A percentile compares a stretch with the other conserved stretches of the same genome.
These are phyloP conservation scores for Xylariaceae sp. DNA, from an alignment of 2,329 filamentous ascomycete genomes.

Conservation along the genomic window DNA sequence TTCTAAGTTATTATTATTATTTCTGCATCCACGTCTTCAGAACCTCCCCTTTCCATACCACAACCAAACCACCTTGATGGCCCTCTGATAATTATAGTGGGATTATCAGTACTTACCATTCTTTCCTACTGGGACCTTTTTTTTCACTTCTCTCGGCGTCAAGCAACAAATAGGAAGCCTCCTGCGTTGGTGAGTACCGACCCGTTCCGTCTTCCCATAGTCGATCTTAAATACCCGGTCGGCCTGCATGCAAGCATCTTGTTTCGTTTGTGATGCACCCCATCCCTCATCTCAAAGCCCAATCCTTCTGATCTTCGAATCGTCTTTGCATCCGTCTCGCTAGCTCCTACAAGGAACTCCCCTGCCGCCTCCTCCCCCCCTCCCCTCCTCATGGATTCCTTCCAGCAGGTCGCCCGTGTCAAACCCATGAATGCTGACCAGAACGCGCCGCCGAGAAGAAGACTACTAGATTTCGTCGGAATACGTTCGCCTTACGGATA, in stretches of 20 bases:
- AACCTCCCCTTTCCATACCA: constrained; percentile 9
- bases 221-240: constrained; percentile 6
- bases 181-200: constrained; percentile 11
- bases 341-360: constrained; percentile 5
- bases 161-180: not conserved
- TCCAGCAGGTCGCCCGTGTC: not conserved
- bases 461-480: constrained; percentile 6
- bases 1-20: constrained; percentile 18
- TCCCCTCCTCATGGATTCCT: not conserved
- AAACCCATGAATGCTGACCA: constrained; percentile 11
- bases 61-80: constrained; percentile 6
- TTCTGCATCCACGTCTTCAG: constrained; percentile 13
- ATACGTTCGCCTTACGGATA: not conserved
- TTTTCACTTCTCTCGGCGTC: not conserved
- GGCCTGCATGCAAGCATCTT: constrained; percentile 9
- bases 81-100: not conserved
- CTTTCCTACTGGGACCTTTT: not conserved
- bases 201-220: constrained; percentile 1
- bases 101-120: not conserved
- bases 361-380: not conserved
- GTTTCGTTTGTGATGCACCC: constrained; percentile 14
- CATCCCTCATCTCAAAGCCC: not conserved
- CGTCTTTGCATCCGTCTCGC: constrained; percentile 12
- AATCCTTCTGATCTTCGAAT: constrained; percentile 2
- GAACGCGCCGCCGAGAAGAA: constrained; percentile 5